Conservation (phyloP, 2,329 filamentous ascomycete genomes). For the Seiridium cupressi region DNA sequence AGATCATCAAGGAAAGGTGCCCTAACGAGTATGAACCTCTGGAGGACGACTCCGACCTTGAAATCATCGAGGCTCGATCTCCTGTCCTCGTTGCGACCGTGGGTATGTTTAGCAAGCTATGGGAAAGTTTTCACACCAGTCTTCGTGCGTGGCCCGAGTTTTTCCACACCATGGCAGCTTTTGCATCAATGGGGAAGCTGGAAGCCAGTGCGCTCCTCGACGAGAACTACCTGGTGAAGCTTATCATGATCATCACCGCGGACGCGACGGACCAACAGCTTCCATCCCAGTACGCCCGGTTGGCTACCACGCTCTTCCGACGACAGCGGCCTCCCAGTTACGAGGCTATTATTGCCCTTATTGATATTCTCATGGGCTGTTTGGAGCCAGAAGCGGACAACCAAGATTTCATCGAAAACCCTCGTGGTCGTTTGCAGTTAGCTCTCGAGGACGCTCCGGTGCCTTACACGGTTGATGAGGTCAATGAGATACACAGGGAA, state of each 20-base stretch:
- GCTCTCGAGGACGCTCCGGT: constrained; percentile 32
- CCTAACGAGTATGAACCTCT: constrained; percentile 45
- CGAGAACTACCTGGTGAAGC: constrained; percentile 56
- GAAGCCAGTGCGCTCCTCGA: constrained; percentile 61
- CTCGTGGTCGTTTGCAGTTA: constrained; percentile 36
- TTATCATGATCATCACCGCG: constrained; percentile 60
- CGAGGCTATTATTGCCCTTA: constrained; percentile 48
- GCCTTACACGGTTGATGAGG: constrained; percentile 45
- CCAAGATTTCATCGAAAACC: constrained; percentile 35
- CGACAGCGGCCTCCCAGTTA: constrained; percentile 55
- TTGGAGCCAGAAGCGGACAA: constrained; percentile 37
- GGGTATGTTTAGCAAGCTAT: constrained; percentile 53
- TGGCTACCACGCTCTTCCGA: constrained; percentile 51
- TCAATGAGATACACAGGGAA: constrained; percentile 42
- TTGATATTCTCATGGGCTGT: constrained; percentile 41
- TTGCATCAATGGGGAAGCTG: constrained; percentile 58
- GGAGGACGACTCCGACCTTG: constrained; percentile 27
- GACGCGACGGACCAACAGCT: constrained; percentile 49
- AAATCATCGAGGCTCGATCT: constrained; percentile 25
- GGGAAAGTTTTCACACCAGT: constrained; percentile 59
- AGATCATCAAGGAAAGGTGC: constrained; percentile 46
- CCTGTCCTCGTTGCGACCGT: constrained; percentile 38
- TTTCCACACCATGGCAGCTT: constrained; percentile 68
- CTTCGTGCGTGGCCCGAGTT: constrained; percentile 74
- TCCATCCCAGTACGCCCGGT: constrained; percentile 51